phyloP scores from a whole-genome alignment of 2,329 filamentous ascomycete genomes.

The Arachnomyces sp. region DNA sequence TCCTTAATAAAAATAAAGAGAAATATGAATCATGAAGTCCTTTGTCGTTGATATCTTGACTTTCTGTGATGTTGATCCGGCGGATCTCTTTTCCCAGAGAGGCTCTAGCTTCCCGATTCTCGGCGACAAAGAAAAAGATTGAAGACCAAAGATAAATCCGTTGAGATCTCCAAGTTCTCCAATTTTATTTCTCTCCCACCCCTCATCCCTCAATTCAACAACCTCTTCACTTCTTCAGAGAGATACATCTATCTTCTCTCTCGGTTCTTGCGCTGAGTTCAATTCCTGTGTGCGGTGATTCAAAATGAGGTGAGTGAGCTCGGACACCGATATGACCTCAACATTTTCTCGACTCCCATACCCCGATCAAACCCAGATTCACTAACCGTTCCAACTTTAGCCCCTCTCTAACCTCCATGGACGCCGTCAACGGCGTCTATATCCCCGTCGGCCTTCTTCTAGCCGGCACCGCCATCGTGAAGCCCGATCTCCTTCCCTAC shows the following conservation, averaged over 20 bases:
- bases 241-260: constrained; percentile 3
- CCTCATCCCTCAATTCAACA: constrained; percentile 2
- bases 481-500: constrained; percentile 67
- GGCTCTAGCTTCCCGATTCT: neutral
- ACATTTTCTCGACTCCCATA: too few relatives aligned
- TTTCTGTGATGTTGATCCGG: too few relatives aligned
- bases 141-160: too few relatives aligned
- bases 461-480: constrained; percentile 67
- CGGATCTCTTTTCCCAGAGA: neutral
- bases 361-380: too few relatives aligned
- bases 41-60: too few relatives aligned
- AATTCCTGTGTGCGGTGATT: constrained; percentile 4
- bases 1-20: too few relatives aligned
- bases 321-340: neutral
- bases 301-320: constrained; percentile 26
- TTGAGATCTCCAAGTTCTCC: neutral
- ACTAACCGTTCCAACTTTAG: neutral
- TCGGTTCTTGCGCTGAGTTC: neutral
- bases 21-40: too few relatives aligned
- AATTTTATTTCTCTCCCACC: constrained; percentile 6
- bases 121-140: too few relatives aligned
- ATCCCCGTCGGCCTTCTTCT: constrained; percentile 75
- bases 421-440: constrained; percentile 72
- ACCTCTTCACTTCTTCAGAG: constrained; percentile 2
- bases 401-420: constrained; percentile 21